Conservation (phyloP, 2,329 filamentous ascomycete species). For the Trichophyton schoenleinii region DNA sequence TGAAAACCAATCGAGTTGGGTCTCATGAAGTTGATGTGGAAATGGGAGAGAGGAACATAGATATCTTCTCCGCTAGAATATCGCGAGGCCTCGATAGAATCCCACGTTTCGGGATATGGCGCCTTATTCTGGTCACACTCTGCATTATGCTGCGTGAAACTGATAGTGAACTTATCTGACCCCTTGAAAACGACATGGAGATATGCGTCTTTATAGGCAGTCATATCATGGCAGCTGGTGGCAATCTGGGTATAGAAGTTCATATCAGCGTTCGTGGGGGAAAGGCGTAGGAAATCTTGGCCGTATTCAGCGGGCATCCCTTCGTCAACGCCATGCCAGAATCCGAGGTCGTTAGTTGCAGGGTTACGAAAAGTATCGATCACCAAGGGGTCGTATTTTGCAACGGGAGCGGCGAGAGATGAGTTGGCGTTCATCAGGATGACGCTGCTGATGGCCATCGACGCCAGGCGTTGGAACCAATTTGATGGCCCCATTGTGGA, state of each 20-base stretch:
- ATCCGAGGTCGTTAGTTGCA: constrained; percentile 46
- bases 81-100: constrained; percentile 51
- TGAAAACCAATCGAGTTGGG: constrained; percentile 50
- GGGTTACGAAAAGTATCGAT: constrained; percentile 49
- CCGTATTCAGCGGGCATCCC: constrained; percentile 42
- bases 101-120: constrained; percentile 56
- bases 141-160: constrained; percentile 54
- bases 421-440: not conserved
- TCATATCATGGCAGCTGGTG: constrained; percentile 44
- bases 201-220: constrained; percentile 44
- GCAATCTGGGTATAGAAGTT: constrained; percentile 49
- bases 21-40: constrained; percentile 47
- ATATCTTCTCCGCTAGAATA: constrained; percentile 46
- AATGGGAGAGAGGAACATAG: constrained; percentile 56
- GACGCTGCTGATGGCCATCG: not conserved
- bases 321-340: constrained; percentile 56
- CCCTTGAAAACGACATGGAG: constrained; percentile 54
- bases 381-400: constrained; percentile 23
- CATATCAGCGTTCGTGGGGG: constrained; percentile 48
- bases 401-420: not conserved
- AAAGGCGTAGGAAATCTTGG: constrained; percentile 43
- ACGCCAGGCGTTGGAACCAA: not conserved
- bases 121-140: constrained; percentile 43
- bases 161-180: constrained; percentile 49
- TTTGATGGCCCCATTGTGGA: not conserved